Conservation (phyloP, 164 flowering plant species). For the Dillenia suffruticosa region DNA sequence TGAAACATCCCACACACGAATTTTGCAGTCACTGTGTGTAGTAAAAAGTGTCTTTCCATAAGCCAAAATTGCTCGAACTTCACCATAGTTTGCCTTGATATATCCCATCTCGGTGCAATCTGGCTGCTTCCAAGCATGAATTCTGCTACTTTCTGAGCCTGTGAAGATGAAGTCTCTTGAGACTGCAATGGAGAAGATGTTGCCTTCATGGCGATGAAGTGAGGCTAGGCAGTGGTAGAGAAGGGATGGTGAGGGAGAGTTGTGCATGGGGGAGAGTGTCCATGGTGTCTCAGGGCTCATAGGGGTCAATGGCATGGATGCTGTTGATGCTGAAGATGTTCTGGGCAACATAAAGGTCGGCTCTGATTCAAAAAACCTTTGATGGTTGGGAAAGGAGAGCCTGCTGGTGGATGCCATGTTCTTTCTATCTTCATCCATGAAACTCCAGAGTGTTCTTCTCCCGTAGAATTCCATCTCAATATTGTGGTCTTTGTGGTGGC, state of each 20-base stretch:
- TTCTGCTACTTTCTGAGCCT: constrained; percentile 32
- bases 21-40: constrained; percentile 28
- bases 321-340: constrained; percentile 5
- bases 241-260: constrained; percentile 24
- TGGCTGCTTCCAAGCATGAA: constrained; percentile 38
- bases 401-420: constrained; percentile 5
- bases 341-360: not conserved
- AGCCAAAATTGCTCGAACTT: constrained; percentile 33
- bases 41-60: constrained; percentile 26
- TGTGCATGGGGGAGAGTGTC: constrained; percentile 21
- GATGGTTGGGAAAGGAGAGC: constrained; percentile 7
- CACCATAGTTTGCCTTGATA: constrained; percentile 24
- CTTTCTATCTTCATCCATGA: constrained; percentile 14
- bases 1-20: constrained; percentile 29
- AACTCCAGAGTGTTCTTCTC: constrained; percentile 10
- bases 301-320: not conserved
- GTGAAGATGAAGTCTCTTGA: constrained; percentile 32
- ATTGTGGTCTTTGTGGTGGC: too few relatives aligned
- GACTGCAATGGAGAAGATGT: constrained; percentile 29
- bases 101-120: constrained; percentile 34
- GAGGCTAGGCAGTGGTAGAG: constrained; percentile 34
- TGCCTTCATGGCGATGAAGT: constrained; percentile 38
- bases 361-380: constrained; percentile 1
- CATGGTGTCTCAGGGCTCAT: constrained; percentile 25
- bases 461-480: constrained; percentile 12